phyloP scores from a whole-genome alignment of 371 early-diverging fungal genomes.

The Lichtheimia ramosa region DNA sequence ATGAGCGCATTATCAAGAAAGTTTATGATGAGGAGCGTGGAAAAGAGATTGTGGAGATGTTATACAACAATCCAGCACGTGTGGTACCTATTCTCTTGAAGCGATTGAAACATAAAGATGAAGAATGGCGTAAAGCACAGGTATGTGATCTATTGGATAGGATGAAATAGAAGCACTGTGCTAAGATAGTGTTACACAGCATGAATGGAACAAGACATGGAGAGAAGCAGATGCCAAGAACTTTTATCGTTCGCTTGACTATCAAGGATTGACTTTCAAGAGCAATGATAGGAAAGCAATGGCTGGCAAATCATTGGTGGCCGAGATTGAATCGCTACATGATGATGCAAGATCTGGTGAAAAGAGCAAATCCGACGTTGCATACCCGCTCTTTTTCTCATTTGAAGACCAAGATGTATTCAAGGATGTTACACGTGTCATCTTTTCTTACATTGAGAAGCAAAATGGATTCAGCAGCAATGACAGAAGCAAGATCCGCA shows the following conservation, averaged over 20 bases:
- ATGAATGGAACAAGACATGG: constrained; percentile 97
- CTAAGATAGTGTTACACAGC: constrained; percentile 56
- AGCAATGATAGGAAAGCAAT: constrained; percentile 81
- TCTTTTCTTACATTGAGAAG: constrained; percentile 53
- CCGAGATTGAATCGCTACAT: constrained; percentile 75
- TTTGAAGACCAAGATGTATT: constrained; percentile 65
- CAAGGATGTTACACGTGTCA: constrained; percentile 60
- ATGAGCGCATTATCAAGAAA: constrained; percentile 86
- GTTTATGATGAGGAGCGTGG: constrained; percentile 90
- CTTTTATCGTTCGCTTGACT: constrained; percentile 97
- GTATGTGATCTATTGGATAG: constrained; percentile 66
- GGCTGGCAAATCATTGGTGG: constrained; percentile 69
- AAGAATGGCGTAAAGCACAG: constrained; percentile 82
- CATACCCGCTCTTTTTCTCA: constrained; percentile 64
- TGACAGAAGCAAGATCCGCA: constrained; percentile 69
- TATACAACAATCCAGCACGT: constrained; percentile 88
- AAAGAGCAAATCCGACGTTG: background rate
- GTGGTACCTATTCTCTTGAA: constrained; percentile 95
- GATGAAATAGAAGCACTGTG: constrained; percentile 27
- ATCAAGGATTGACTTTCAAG: constrained; percentile 90
- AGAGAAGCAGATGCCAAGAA: constrained; percentile 90
- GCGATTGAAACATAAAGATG: constrained; percentile 95
- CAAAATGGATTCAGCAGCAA: constrained; percentile 51
- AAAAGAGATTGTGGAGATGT: constrained; percentile 88
- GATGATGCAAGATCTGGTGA: constrained; percentile 50